These are phyloP conservation scores for Aschersonia sp. DNA, from an alignment of 2,329 filamentous ascomycete genomes.

Conservation along the genomic window DNA sequence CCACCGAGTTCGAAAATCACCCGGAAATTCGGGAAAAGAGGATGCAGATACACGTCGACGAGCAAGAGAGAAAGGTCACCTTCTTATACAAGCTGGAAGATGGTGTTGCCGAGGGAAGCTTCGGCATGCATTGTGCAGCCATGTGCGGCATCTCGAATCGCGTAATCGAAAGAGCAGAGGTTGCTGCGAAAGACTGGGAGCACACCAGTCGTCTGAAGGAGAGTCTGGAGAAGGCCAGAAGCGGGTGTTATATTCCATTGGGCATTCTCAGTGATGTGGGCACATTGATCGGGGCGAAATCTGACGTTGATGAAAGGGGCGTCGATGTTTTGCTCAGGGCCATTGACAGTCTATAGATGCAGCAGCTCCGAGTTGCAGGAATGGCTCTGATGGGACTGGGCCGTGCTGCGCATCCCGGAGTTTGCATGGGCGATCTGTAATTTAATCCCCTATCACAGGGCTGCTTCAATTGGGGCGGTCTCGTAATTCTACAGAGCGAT, in stretches of 20 bases:
- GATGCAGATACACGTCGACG: conserved; percentile 93
- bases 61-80: conserved; percentile 70
- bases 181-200: conserved; percentile 84
- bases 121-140: conserved; percentile 96
- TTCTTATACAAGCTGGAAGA: conserved; percentile 91
- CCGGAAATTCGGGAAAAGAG: conserved; percentile 75
- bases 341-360: conserved; percentile 38
- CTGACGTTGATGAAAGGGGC: conserved; percentile 32
- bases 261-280: conserved; percentile 81
- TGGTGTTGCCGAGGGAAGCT: conserved; percentile 89
- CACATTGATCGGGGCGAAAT: conserved; percentile 50
- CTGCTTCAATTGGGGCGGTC: too few species aligned
- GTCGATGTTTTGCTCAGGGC: conserved; percentile 45
- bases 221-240: conserved; percentile 66
- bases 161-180: conserved; percentile 76
- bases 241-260: conserved; percentile 67
- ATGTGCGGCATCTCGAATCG: conserved; percentile 88
- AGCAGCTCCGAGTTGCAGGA: neutral
- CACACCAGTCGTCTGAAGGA: conserved; percentile 85
- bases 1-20: conserved; percentile 77
- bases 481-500: too few species aligned
- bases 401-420: neutral
- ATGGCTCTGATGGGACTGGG: neutral
- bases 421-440: neutral
- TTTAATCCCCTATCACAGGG: too few species aligned